Evolutionary conservation across 768 basidiomycete species (phyloP).

Genomic region (Suillus variegatus): DNA sequence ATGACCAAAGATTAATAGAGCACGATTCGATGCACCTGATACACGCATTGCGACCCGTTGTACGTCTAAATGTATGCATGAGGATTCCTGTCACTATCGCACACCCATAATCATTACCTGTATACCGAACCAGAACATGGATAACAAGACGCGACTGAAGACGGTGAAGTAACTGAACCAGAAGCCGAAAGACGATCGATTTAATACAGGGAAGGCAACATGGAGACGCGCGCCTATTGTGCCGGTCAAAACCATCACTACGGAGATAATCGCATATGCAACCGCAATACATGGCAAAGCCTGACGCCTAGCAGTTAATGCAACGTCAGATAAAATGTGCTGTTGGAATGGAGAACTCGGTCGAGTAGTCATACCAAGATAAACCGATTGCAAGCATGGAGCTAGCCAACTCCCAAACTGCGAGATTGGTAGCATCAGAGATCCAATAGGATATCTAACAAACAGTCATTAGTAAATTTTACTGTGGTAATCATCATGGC

Average conservation of each 20-base stretch:
- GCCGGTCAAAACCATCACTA: conserved; percentile 78
- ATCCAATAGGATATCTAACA: conserved; percentile 27
- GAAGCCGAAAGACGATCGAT: conserved; percentile 85
- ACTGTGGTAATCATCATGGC: conserved; percentile 35
- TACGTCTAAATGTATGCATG: conserved; percentile 39
- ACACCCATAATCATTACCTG: conserved; percentile 41
- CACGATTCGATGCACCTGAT: conserved; percentile 43
- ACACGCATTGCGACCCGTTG: conserved; percentile 70
- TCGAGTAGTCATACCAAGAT: conserved; percentile 51
- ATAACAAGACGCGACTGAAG: conserved; percentile 70
- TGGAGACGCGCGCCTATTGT: conserved; percentile 80
- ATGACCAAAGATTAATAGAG: not conserved
- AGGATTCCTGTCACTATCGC: not conserved
- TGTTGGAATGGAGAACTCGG: not conserved
- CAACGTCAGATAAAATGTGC: not conserved
- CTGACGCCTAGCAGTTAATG: conserved; percentile 51
- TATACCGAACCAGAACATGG: conserved; percentile 85
- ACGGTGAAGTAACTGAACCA: conserved; percentile 90
- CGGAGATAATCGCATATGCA: conserved; percentile 71
- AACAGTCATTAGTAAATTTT: not conserved
- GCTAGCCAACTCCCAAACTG: conserved; percentile 48
- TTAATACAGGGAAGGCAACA: conserved; percentile 73
- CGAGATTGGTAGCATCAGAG: conserved; percentile 27
- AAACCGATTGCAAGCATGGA: conserved; percentile 78
- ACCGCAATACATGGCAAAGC: conserved; percentile 69